A percentile compares a stretch with the other conserved stretches of the same genome.
phyloP scores from a whole-genome alignment of 805 yeast species.

The Starmerella potacharoeniae region DNA sequence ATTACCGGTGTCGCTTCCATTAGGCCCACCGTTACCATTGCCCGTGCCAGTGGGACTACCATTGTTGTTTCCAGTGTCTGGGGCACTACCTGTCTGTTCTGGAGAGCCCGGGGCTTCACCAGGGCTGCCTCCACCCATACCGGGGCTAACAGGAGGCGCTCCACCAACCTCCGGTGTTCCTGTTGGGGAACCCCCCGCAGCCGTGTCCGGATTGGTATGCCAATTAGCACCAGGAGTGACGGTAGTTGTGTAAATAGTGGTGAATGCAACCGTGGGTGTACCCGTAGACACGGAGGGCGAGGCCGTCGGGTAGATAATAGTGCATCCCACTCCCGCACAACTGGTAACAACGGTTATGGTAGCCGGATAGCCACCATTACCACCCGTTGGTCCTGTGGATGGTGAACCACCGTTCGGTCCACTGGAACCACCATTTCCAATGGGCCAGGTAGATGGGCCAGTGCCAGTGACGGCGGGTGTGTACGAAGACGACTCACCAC shows the following conservation, averaged over 20 bases:
- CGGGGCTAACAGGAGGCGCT: not conserved
- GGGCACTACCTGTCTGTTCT: not conserved
- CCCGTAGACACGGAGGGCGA: not conserved
- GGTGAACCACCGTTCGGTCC: not conserved
- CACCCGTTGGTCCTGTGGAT: not conserved
- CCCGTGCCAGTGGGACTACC: not conserved
- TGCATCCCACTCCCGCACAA: constrained; percentile 12
- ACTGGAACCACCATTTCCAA: not conserved
- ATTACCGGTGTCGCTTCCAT: not conserved
- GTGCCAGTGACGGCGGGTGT: not conserved
- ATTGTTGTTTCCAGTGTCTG: not conserved
- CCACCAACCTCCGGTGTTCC: not conserved
- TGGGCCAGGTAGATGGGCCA: too few relatives aligned
- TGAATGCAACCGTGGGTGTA: not conserved
- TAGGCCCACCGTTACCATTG: not conserved
- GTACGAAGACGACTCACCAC: not conserved
- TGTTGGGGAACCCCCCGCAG: not conserved
- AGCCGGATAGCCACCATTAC: not conserved
- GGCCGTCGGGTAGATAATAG: constrained; percentile 8
- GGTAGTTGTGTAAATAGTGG: not conserved
- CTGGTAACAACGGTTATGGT: not conserved
- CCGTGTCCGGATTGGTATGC: not conserved
- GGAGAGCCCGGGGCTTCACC: not conserved
- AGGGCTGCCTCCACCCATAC: not conserved
- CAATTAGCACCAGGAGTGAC: not conserved